Percentiles rank a stretch among this genome's conserved stretches.
Conservation (phyloP, 345 rosid species). For the Dimocarpus longan region DNA sequence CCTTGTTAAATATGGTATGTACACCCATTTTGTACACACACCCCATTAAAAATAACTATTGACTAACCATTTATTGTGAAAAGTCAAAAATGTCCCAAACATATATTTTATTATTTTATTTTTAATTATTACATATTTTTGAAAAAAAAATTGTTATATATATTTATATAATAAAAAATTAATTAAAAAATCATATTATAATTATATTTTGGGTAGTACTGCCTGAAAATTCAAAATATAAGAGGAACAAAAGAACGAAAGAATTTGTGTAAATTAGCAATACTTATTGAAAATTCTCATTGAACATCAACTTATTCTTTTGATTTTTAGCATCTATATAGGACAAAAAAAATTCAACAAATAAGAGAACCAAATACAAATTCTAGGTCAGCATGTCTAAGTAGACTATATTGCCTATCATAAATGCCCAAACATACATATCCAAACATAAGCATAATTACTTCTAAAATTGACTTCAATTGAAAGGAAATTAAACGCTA, state of each 20-base stretch:
- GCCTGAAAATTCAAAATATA: not conserved
- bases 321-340: conserved; percentile 45
- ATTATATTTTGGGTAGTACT: not conserved
- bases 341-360: not conserved
- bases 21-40: too few relatives aligned
- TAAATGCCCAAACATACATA: not conserved
- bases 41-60: too few relatives aligned
- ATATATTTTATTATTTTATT: too few relatives aligned
- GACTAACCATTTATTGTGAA: too few relatives aligned
- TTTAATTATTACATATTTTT: too few relatives aligned
- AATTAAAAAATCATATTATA: too few relatives aligned
- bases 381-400: not conserved
- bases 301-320: conserved; percentile 36
- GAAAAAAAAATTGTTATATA: too few relatives aligned
- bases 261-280: not conserved
- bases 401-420: not conserved
- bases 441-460: not conserved
- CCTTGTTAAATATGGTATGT: too few relatives aligned
- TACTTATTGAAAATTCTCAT: conserved; percentile 53
- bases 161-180: too few relatives aligned
- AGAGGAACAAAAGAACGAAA: not conserved
- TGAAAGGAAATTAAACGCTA: not conserved
- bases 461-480: conserved; percentile 3
- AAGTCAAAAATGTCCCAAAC: too few relatives aligned
- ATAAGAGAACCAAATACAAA: not conserved